Evolutionary conservation across 1,139 yeast genomes (phyloP).

Genomic region (Taphrina wiesneri): DNA sequence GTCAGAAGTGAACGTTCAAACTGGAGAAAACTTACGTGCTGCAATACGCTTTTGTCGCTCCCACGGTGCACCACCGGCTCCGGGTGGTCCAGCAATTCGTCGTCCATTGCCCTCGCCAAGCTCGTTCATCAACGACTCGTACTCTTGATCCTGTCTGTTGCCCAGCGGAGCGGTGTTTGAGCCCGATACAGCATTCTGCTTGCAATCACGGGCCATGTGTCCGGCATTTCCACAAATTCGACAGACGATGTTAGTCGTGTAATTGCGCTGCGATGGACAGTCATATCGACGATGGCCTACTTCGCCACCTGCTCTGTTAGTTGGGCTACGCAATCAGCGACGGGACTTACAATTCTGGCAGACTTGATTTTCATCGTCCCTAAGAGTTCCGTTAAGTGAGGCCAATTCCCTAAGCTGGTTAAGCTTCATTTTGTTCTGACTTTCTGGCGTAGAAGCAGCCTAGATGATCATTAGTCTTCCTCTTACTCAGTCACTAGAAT

Average conservation of each 20-base stretch:
- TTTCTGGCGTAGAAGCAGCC: conserved; percentile 78
- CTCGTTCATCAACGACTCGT: conserved; percentile 56
- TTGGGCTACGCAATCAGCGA: neutral
- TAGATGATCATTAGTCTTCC: neutral
- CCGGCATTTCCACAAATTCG: conserved; percentile 78
- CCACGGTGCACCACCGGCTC: conserved; percentile 31
- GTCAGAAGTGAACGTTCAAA: neutral
- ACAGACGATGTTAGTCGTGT: conserved; percentile 66
- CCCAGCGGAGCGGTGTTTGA: conserved; percentile 39
- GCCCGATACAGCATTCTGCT: conserved; percentile 44
- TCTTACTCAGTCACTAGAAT: conserved; percentile 42
- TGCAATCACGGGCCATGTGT: conserved; percentile 87
- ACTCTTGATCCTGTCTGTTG: conserved; percentile 51
- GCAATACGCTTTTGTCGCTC: conserved; percentile 23
- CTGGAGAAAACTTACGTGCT: conserved; percentile 1
- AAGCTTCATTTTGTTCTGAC: conserved; percentile 86
- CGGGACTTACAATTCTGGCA: conserved; percentile 52
- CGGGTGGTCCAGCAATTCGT: conserved; percentile 18
- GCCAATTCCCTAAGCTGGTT: conserved; percentile 92
- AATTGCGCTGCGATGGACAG: conserved; percentile 59
- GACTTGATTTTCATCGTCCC: conserved; percentile 74
- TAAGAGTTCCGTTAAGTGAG: conserved; percentile 84
- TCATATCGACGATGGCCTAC: conserved; percentile 63
- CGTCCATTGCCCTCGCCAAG: conserved; percentile 41
- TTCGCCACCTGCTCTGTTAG: conserved; percentile 49